A percentile compares a stretch with the other conserved stretches of the same genome.
phyloP scores from a whole-genome alignment of 768 basidiomycete species.

The Tephrocybe rancida region DNA sequence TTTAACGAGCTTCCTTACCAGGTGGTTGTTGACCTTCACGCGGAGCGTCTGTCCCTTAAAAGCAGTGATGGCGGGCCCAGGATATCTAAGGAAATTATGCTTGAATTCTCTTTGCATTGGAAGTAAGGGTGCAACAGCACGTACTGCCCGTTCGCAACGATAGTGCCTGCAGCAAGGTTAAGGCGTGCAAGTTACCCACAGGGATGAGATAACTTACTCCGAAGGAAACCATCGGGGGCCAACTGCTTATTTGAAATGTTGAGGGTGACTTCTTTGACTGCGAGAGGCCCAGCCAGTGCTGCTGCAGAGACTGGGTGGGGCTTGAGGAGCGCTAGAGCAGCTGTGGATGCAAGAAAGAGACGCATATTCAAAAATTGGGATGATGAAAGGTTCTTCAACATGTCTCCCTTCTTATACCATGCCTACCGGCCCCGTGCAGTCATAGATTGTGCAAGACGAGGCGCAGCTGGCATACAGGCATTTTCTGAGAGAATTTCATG shows the following conservation, averaged over 20 bases:
- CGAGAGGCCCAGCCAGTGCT: slow-evolving; percentile 1
- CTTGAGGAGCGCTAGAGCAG: slow-evolving; percentile 18
- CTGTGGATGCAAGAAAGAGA: slow-evolving; percentile 18
- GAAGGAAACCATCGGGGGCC: slow-evolving; percentile 43
- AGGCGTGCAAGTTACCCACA: neutral
- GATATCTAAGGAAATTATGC: slow-evolving; percentile 33
- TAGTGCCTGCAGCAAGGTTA: slow-evolving; percentile 14
- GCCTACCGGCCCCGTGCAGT: neutral
- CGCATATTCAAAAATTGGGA: slow-evolving; percentile 22
- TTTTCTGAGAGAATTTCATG: too few relatives aligned
- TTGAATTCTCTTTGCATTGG: neutral
- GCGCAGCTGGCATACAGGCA: too few relatives aligned
- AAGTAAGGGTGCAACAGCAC: neutral
- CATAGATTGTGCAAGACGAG: too few relatives aligned
- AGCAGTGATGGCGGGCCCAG: slow-evolving; percentile 48
- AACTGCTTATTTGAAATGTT: slow-evolving; percentile 40
- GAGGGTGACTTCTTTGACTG: slow-evolving; percentile 29
- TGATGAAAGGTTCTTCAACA: neutral
- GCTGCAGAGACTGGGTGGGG: slow-evolving; percentile 14
- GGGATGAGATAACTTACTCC: slow-evolving; percentile 21
- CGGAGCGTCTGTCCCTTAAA: slow-evolving; percentile 44
- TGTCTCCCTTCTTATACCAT: slow-evolving; percentile 8
- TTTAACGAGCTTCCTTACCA: slow-evolving; percentile 35
- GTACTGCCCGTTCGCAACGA: slow-evolving; percentile 26
- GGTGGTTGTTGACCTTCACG: slow-evolving; percentile 45